Percentiles rank a stretch among this genome's conserved stretches.
These are phyloP conservation scores for Nitzschia sp. DNA, from an alignment of 108 stramenopile species.

Conservation along the genomic window DNA sequence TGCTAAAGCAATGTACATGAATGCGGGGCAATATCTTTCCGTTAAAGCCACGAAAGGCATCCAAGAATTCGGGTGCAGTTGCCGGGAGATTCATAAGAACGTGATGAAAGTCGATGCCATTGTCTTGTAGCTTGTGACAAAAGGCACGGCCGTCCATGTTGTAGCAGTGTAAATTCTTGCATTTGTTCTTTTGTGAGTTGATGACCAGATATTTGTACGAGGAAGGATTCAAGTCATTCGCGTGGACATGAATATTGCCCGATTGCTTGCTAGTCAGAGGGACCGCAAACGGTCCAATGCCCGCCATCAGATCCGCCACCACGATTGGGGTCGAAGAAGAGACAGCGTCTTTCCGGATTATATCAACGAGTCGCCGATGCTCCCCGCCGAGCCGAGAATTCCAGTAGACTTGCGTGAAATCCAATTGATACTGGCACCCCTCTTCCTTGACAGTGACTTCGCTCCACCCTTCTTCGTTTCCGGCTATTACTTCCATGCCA, in stretches of 20 bases:
- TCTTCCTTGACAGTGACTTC: slow-evolving; percentile 86
- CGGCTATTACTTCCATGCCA: slow-evolving; percentile 95
- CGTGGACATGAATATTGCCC: slow-evolving; percentile 49
- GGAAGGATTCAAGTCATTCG: slow-evolving; percentile 90
- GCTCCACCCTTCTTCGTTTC: slow-evolving; percentile 43
- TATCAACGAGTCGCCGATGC: slow-evolving; percentile 84
- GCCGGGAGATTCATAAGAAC: slow-evolving; percentile 97
- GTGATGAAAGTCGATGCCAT: slow-evolving; percentile 65
- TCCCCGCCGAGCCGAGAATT: slow-evolving; percentile 92
- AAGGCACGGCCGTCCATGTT: slow-evolving; percentile 92
- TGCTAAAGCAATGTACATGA: slow-evolving; percentile 85
- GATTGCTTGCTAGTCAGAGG: slow-evolving; percentile 65
- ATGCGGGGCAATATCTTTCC: slow-evolving; percentile 48
- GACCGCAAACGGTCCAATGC: slow-evolving; percentile 97
- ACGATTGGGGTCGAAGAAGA: slow-evolving; percentile 21
- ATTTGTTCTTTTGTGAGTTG: slow-evolving; percentile 87
- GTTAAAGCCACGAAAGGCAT: slow-evolving; percentile 87
- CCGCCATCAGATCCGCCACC: slow-evolving; percentile 95
- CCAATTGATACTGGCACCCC: slow-evolving; percentile 85
- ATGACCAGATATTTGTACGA: slow-evolving; percentile 76
- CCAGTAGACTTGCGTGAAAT: slow-evolving; percentile 97
- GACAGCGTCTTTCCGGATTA: slow-evolving; percentile 52
- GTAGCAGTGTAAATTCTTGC: slow-evolving; percentile 59
- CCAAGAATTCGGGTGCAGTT: slow-evolving; percentile 90
- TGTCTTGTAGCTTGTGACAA: slow-evolving; percentile 67